Conservation (phyloP, 805 yeast species). For the Suhomyces canberraensis region DNA sequence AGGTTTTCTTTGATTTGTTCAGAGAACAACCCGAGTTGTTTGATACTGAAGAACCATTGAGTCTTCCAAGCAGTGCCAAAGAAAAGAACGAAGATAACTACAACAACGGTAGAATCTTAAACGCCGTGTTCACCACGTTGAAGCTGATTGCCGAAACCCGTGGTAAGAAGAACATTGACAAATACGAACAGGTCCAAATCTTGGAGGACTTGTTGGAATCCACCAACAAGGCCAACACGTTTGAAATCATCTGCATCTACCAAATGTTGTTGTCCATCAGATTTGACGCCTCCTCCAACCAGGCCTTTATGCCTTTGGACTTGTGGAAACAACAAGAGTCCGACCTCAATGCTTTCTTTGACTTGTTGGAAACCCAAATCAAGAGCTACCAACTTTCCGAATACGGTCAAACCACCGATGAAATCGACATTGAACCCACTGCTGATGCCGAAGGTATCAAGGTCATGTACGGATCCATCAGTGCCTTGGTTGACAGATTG, state of each 20-base stretch:
- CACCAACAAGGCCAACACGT: constrained; percentile 40
- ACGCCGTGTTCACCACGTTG: constrained; percentile 66
- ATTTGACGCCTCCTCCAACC: constrained; percentile 72
- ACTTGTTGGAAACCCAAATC: constrained; percentile 61
- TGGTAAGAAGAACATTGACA: constrained; percentile 93
- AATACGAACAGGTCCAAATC: constrained; percentile 66
- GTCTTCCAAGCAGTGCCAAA: constrained; percentile 7
- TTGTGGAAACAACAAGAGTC: constrained; percentile 73
- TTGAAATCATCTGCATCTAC: constrained; percentile 74
- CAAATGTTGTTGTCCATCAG: constrained; percentile 83
- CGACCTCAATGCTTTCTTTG: constrained; percentile 62
- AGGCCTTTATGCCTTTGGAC: constrained; percentile 68
- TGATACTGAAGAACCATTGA: constrained; percentile 50
- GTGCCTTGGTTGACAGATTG: constrained; percentile 85
- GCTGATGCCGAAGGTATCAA: constrained; percentile 60
- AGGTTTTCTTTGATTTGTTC: constrained; percentile 54
- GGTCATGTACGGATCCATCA: constrained; percentile 77
- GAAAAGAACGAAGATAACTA: constrained; percentile 20
- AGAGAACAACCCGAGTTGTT: constrained; percentile 72
- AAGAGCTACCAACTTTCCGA: constrained; percentile 68
- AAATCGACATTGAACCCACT: constrained; percentile 65
- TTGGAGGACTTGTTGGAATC: constrained; percentile 59
- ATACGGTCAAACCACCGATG: constrained; percentile 66
- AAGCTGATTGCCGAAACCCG: constrained; percentile 79
- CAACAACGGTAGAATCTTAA: constrained; percentile 35